phyloP scores from a whole-genome alignment of 78 protist species.

The Dictyostelium capitatum region DNA sequence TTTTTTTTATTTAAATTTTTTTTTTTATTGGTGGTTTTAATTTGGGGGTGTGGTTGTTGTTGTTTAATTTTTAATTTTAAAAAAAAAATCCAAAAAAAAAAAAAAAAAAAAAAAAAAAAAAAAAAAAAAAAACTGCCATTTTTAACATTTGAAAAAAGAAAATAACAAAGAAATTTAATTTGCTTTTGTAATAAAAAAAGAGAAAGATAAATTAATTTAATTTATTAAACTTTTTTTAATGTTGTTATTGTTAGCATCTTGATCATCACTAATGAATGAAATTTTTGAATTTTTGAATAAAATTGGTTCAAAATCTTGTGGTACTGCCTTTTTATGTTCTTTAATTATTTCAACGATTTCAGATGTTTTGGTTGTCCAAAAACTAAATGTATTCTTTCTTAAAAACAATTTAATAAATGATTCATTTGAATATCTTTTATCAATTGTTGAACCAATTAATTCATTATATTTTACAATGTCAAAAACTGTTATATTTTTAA shows the following conservation, averaged over 20 bases:
- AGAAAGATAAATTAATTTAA: not conserved
- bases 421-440: not conserved
- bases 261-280: not conserved
- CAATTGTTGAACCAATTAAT: not conserved
- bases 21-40: too few species aligned
- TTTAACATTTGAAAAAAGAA: too few species aligned
- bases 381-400: constrained; percentile 1
- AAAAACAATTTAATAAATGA: not conserved
- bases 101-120: too few species aligned
- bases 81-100: too few species aligned
- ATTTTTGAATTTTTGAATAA: not conserved
- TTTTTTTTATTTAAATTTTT: too few species aligned
- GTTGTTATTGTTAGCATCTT: not conserved
- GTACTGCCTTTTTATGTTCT: not conserved
- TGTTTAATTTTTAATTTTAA: too few species aligned
- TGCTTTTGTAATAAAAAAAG: too few species aligned
- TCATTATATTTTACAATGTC: not conserved
- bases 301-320: constrained; percentile 29
- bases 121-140: too few species aligned
- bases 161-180: too few species aligned
- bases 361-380: not conserved
- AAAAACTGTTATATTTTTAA: not conserved
- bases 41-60: too few species aligned
- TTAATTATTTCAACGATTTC: not conserved
- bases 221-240: not conserved